phyloP scores from a whole-genome alignment of 1,139 yeast genomes.

The Kurtzmaniella quercitrusa region DNA sequence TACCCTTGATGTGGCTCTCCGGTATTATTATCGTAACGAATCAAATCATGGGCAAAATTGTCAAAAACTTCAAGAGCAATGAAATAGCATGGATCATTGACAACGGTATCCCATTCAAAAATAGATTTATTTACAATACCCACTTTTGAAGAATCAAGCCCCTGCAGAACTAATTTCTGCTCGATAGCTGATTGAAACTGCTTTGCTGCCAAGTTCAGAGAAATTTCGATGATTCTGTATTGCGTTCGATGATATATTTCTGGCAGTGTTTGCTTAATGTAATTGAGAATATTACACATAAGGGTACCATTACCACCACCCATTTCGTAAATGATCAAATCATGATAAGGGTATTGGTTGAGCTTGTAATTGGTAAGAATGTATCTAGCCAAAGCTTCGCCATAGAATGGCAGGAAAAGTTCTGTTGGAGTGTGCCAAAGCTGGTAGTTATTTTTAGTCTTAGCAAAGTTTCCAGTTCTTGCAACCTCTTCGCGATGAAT shows the following conservation, averaged over 20 bases:
- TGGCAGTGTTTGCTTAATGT: slow-evolving; percentile 59
- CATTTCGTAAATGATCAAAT: slow-evolving; percentile 74
- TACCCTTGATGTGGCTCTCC: slow-evolving; percentile 75
- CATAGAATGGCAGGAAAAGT: slow-evolving; percentile 76
- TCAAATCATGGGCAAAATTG: slow-evolving; percentile 78
- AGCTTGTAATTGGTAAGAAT: slow-evolving; percentile 65
- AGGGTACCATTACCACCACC: slow-evolving; percentile 92
- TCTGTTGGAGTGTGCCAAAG: slow-evolving; percentile 93
- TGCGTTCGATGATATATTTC: slow-evolving; percentile 65
- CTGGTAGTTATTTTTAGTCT: slow-evolving; percentile 49
- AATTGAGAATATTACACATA: slow-evolving; percentile 75
- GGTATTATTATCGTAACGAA: slow-evolving; percentile 67
- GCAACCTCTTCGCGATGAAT: slow-evolving; percentile 27
- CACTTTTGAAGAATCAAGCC: slow-evolving; percentile 47
- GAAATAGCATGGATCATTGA: slow-evolving; percentile 71
- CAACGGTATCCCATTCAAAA: slow-evolving; percentile 65
- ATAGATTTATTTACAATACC: slow-evolving; percentile 70
- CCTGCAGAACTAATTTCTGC: slow-evolving; percentile 31
- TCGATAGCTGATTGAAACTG: slow-evolving; percentile 44
- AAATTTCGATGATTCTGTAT: slow-evolving; percentile 76
- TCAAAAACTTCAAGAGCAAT: slow-evolving; percentile 84
- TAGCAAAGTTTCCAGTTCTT: slow-evolving; percentile 12
- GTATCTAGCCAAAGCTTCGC: slow-evolving; percentile 78
- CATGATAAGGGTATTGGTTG: slow-evolving; percentile 56
- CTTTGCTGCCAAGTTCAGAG: slow-evolving; percentile 61